Conservation (phyloP, 116 monocot genomes). For the Posidonia oceanica region DNA sequence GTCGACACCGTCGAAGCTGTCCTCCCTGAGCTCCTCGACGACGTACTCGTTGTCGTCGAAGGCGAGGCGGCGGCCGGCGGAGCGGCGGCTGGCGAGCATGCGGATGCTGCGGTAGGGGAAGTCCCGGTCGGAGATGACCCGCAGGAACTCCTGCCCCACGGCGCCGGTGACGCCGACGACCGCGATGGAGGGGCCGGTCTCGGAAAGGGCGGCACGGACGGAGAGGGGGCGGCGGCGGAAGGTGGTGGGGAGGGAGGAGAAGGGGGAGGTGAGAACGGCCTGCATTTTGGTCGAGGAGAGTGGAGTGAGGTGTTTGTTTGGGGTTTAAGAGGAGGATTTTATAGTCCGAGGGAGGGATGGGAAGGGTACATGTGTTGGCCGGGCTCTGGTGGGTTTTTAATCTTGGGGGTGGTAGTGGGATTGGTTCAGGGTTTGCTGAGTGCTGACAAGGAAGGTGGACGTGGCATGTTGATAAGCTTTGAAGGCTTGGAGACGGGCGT, state of each 20-base stretch:
- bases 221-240: not conserved
- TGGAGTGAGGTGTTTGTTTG: not conserved
- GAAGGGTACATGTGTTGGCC: too few relatives aligned
- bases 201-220: conserved; percentile 15
- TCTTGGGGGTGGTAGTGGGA: too few relatives aligned
- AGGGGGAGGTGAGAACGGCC: conserved; percentile 13
- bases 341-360: too few relatives aligned
- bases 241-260: not conserved
- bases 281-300: conserved; percentile 20
- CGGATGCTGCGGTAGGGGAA: conserved; percentile 72
- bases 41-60: conserved; percentile 60
- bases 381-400: too few relatives aligned
- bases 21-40: conserved; percentile 56
- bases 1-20: conserved; percentile 83
- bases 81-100: conserved; percentile 72
- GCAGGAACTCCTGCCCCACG: conserved; percentile 91
- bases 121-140: conserved; percentile 70
- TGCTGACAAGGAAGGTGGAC: too few relatives aligned
- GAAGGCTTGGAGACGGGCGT: too few relatives aligned
- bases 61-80: conserved; percentile 49
- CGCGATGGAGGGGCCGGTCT: conserved; percentile 78
- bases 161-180: conserved; percentile 93
- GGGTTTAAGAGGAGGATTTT: not conserved
- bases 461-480: too few relatives aligned
- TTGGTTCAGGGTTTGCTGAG: too few relatives aligned